Base-by-base conservation (phyloP, 495 filamentous ascomycete genomes). In the Aspergillus olivimuriae region DNA sequence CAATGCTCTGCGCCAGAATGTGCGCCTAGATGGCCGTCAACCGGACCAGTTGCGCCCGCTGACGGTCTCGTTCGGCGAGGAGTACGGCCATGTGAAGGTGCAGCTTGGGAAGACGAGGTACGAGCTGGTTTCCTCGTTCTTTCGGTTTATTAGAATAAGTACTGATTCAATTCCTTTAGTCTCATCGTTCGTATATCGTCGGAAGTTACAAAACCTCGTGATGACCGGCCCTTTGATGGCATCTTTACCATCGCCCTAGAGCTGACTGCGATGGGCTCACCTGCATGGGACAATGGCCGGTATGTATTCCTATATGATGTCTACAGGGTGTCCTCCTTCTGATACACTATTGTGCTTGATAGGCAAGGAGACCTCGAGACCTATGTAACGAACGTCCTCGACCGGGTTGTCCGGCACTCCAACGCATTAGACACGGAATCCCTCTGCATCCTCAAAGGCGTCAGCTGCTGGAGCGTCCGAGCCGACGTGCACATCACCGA, bases 371-470 rank as follows among this genome's bases (percentile, higher is more conserved):
- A 89, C 39, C 76, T 81, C 26, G 92, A 98, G 68, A 69, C 86
- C 1, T 76, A 92, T 41, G 80, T 95, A 33, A 86, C 90, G 8
- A 82, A 89, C 28, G 73, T 90, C 37, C 83, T 98, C 26, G 92
- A 98, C 64, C 89, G 94, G 53, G 82, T 94, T 12, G 80, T 98
- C 47, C 91, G 94, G 20, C 87, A 91, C 35, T 94, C 89, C 5
- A 80, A 80, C 47, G 92, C 92, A 8, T 75, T 98, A 18, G 89
- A 95, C 58, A 95, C 89, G 20, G 92, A 98, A 68, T 94, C 89
- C 1, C 77, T 98, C 21, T 98, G 92, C 60, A 86, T 98, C 11
- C 65, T 97, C 17, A 89, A 92, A 18, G 89, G 87, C 11, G 72
- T 83, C 41, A 94, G 90, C 63, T 89, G 85, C 66, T 98, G 92